Base-by-base conservation (phyloP, 768 basidiomycete genomes). In the Psilocybe subaeruginosa region DNA sequence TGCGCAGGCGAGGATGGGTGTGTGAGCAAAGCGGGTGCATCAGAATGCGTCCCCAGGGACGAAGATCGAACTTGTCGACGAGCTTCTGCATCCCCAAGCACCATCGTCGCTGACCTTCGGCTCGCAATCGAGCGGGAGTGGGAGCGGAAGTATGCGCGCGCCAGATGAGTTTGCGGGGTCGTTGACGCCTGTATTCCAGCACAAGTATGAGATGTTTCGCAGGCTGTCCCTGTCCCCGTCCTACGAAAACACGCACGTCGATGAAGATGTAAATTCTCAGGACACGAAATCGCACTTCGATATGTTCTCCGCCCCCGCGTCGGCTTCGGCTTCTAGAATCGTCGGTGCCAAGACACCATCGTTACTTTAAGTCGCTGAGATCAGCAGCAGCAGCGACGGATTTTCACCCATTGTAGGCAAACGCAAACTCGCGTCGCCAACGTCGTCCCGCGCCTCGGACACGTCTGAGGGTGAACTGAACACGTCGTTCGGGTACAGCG, bases 401-500 rank as follows among this genome's bases (percentile, higher is more conserved):
- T 48, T 30, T 4, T 16, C 53, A 23, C 27, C 50, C 3, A 39
- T 39, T 39, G 2, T 39, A 23, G 23, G 23, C 3, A 60, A 41
- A 17, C 59, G 33, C 9, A 3, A 35, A 1, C 43, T 60, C 4
- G 35, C 59, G 4, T 27, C 63, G 23, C 48, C 56, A 2, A 58
- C 58, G 46, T 61, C 49, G 3, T 80, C 81, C 23, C 79, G 74
- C 17, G 79, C 80, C 2, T 89, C 89, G 0, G 78, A 89, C 61
- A 80, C 80, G 2, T 89, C 89, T 0, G 79, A 89, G 61, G 91
- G 91, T 0, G 79, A 87, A 63, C 80, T 93, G 48, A 87, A 92
- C 63, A 81, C 76, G 7, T 82, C 85, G 19, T 93, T 93, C 82
- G 89, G 81, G 68, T 93, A 92, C 61, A 91, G 91, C 23, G 90